These are phyloP conservation scores for Plasmopara viticola DNA, from an alignment of 352 stramenopile species.

Conservation along the genomic window DNA sequence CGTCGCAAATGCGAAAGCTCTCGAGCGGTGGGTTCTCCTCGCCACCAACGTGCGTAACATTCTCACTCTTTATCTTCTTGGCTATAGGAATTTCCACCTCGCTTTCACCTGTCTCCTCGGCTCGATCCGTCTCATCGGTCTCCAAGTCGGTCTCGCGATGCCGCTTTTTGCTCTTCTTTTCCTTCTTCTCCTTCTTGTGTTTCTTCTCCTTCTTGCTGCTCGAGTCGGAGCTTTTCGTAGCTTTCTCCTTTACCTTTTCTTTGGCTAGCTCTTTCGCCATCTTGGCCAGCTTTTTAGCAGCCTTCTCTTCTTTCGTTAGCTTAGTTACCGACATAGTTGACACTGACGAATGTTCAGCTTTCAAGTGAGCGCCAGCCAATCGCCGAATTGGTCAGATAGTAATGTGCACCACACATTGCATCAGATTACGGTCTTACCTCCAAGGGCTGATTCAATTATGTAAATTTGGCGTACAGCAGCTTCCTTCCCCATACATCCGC, in stretches of 20 bases:
- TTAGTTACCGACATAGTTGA: conserved; percentile 29
- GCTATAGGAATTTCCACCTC: conserved; percentile 30
- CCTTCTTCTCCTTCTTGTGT: conserved; percentile 55
- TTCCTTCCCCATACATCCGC: not conserved
- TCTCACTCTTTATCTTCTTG: conserved; percentile 40
- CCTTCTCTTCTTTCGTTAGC: conserved; percentile 58
- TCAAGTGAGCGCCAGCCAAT: conserved; percentile 12
- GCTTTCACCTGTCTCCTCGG: conserved; percentile 47
- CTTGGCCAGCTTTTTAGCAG: conserved; percentile 49
- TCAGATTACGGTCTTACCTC: not conserved
- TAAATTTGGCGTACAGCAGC: conserved; percentile 9
- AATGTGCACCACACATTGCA: conserved; percentile 9
- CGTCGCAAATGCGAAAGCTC: conserved; percentile 57
- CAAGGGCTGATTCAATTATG: not conserved
- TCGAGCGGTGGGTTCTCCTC: conserved; percentile 64
- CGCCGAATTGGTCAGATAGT: not conserved
- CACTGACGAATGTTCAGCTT: conserved; percentile 3
- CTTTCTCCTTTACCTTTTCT: conserved; percentile 25
- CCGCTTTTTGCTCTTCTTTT: conserved; percentile 77
- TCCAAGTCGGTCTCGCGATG: conserved; percentile 32
- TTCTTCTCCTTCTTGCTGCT: conserved; percentile 51
- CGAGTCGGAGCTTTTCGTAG: not conserved
- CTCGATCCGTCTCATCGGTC: conserved; percentile 27
- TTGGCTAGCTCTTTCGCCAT: conserved; percentile 42
- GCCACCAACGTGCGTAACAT: conserved; percentile 35